Evolutionary conservation across 176 grass and related monocot genomes (phyloP), one percentile per base, ranked within the genome.

Genomic region (Alopecurus myosuroides): DNA sequence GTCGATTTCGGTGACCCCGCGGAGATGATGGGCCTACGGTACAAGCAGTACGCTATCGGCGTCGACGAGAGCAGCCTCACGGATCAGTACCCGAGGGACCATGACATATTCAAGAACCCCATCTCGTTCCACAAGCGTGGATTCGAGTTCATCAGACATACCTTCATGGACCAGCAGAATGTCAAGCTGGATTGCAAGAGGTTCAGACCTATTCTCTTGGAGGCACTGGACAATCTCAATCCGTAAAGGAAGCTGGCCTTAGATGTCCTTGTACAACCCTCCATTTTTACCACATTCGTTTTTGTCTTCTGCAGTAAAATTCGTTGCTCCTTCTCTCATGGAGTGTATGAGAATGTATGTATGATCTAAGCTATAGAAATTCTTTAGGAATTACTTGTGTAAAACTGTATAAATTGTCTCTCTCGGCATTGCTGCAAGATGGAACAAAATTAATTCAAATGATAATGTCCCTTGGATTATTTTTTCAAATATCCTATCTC

Each of bases 141-240:
- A 0, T 96, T 89, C 12, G 39, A 51, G 20, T 90, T 30, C 50
- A 81, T 93, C 26, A 56, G 80, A 22, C 85, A 82, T 35, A 89
- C 89, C n/a, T 96, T 93, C 87, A 85, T 96, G 80, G 92, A 94
- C 22, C n/a, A n/a, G n/a, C n/a, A 94, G 74, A 97, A 92, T 56
- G 90, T 97, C 28, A 97, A 84, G 84, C 78, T 97, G 26, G 90
- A 97, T 62, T 85, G 88, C 77, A 83, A 84, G 7, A 88, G 90
- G 78, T 94, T 97, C 77, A 97, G 72, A 89, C 87, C 82, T 37
- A 45, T 89, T 65, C 85, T 97, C 29, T 53, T 92, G 83, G 92
- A 85, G 75, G 86, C 90, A 42, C 84, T 94, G 26, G 74, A 88
- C 46, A 92, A 93, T 62, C 95, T 95, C 64, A 95, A 89, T 39